phyloP scores from a whole-genome alignment of 2,329 filamentous ascomycete genomes.

The Neurospora crassa region DNA sequence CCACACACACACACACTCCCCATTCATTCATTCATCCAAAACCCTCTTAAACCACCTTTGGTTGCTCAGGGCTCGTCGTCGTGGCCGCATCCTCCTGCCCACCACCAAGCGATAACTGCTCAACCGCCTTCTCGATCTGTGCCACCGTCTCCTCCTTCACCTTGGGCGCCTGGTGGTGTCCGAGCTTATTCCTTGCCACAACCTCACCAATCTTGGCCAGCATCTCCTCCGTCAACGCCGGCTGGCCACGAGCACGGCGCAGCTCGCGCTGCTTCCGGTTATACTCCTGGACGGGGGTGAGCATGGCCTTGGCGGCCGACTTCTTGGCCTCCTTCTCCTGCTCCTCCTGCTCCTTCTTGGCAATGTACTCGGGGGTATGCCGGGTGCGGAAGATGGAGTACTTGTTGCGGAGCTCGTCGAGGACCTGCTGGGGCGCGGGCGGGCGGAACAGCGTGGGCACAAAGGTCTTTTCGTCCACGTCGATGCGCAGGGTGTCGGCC shows the following conservation, averaged over 20 bases:
- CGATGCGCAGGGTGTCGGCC: constrained; percentile 65
- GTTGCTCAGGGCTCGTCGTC: not conserved
- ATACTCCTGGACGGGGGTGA: constrained; percentile 50
- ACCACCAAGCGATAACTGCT: constrained; percentile 12
- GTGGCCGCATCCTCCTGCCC: constrained; percentile 4
- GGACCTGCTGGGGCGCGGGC: constrained; percentile 68
- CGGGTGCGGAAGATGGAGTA: constrained; percentile 74
- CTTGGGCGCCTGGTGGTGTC: not conserved
- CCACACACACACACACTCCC: not conserved
- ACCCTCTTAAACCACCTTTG: not conserved
- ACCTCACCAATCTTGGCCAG: constrained; percentile 52
- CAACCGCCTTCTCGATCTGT: constrained; percentile 14
- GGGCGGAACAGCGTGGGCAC: constrained; percentile 65
- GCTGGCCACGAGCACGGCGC: constrained; percentile 44
- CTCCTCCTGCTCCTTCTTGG: constrained; percentile 31
- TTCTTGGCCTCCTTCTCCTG: constrained; percentile 27
- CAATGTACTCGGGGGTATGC: constrained; percentile 66
- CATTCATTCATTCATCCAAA: not conserved
- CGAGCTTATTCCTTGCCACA: constrained; percentile 40
- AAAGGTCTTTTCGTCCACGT: constrained; percentile 67
- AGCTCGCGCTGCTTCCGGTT: constrained; percentile 43
- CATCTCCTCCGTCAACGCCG: constrained; percentile 47
- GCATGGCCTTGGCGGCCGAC: constrained; percentile 31
- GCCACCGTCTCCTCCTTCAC: constrained; percentile 6
- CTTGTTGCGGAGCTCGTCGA: constrained; percentile 78